Evolutionary conservation across 768 basidiomycete species (phyloP).

Genomic region (Daedaleopsis nitida): DNA sequence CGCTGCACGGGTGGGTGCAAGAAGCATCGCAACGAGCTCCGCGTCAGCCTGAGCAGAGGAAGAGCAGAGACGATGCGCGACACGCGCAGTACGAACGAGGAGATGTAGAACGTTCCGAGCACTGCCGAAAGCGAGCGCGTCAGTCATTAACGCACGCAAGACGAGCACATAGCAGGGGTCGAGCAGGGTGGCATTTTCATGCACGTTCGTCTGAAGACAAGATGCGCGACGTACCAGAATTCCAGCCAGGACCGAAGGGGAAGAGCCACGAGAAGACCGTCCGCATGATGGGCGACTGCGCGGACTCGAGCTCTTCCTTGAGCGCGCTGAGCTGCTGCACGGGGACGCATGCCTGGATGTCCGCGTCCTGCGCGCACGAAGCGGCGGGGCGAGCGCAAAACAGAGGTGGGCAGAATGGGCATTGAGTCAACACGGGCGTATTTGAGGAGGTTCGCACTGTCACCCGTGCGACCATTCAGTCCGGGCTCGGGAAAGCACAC

Average conservation of each 20-base stretch:
- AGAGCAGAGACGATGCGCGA: background rate
- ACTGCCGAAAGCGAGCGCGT: conserved; percentile 40
- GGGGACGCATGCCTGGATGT: conserved; percentile 43
- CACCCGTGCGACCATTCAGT: conserved; percentile 29
- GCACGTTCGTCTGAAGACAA: conserved; percentile 15
- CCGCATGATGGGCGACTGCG: conserved; percentile 75
- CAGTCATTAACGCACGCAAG: conserved; percentile 3
- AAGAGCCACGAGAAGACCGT: conserved; percentile 81
- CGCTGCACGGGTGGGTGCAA: conserved; percentile 46
- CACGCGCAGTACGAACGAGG: conserved; percentile 66
- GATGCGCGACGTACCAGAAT: conserved; percentile 52
- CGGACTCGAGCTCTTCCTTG: conserved; percentile 60
- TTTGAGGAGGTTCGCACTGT: conserved; percentile 8
- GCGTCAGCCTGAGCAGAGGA: conserved; percentile 20
- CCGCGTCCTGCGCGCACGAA: conserved; percentile 39
- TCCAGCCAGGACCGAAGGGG: conserved; percentile 90
- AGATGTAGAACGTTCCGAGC: conserved; percentile 93
- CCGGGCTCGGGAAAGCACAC: conserved; percentile 18
- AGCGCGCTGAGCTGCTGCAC: conserved; percentile 54
- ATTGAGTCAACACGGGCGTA: conserved; percentile 1
- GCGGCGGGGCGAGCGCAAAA: background rate
- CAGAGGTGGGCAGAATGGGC: background rate
- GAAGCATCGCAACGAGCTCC: conserved; percentile 21
- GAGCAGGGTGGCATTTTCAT: background rate
- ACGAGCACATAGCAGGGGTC: background rate